Conservation (phyloP, 306 rosid species). For the Begonia loranthoides region DNA sequence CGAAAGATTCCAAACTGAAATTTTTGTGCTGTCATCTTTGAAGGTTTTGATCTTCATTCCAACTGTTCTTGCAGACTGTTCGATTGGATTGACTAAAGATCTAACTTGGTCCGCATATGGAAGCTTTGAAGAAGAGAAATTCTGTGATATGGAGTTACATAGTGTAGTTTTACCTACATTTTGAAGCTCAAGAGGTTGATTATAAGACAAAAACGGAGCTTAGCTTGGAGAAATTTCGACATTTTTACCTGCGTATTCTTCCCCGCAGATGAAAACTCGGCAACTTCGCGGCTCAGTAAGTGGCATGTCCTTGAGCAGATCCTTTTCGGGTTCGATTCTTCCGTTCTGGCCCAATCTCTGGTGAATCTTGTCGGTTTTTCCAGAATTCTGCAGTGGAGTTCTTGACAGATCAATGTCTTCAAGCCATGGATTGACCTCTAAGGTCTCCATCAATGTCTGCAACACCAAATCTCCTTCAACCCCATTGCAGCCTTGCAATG, state of each 20-base stretch:
- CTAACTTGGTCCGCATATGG: constrained; percentile 79
- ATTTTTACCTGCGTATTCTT: constrained; percentile 63
- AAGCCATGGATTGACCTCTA: constrained; percentile 88
- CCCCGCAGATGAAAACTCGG: constrained; percentile 87
- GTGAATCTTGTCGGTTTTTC: constrained; percentile 45
- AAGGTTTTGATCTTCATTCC: constrained; percentile 81
- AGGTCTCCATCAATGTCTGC: constrained; percentile 59
- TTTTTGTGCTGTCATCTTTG: constrained; percentile 66
- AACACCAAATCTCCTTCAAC: constrained; percentile 62
- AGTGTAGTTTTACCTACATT: constrained; percentile 73
- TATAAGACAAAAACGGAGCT: constrained; percentile 1
- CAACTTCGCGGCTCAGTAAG: constrained; percentile 77
- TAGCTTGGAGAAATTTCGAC: background rate
- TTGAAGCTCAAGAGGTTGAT: constrained; percentile 10
- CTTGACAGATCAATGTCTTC: constrained; percentile 81
- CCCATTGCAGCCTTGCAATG: constrained; percentile 68
- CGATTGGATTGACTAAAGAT: constrained; percentile 71
- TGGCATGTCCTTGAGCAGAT: constrained; percentile 76
- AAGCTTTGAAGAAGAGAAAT: constrained; percentile 42
- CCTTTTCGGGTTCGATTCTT: constrained; percentile 70
- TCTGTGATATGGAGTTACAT: constrained; percentile 70
- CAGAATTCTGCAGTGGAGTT: constrained; percentile 68
- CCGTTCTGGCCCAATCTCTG: constrained; percentile 82
- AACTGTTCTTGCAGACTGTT: constrained; percentile 57
- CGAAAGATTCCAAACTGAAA: constrained; percentile 86